Evolutionary conservation across 495 filamentous ascomycete species (phyloP).

Genomic region (Penicillium flavigenum): DNA sequence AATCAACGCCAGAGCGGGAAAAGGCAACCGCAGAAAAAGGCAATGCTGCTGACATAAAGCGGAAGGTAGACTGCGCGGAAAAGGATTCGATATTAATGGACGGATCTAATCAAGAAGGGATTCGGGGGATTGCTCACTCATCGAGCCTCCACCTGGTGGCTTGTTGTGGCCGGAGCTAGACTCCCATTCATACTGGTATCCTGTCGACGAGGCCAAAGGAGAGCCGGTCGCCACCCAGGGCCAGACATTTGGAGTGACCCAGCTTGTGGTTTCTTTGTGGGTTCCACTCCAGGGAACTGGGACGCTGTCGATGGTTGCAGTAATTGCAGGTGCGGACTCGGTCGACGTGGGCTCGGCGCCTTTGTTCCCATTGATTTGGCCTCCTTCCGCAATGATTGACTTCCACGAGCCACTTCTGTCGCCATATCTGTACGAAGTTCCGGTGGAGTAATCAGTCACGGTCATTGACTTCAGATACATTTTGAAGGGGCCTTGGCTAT

Average conservation of each 20-base stretch:
- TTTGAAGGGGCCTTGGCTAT: slow-evolving; percentile 72
- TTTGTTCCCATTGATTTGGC: slow-evolving; percentile 58
- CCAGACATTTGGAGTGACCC: slow-evolving; percentile 54
- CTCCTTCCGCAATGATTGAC: slow-evolving; percentile 75
- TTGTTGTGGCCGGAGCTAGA: slow-evolving; percentile 62
- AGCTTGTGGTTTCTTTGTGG: slow-evolving; percentile 52
- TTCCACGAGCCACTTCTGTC: slow-evolving; percentile 74
- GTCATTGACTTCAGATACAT: slow-evolving; percentile 79
- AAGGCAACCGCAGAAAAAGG: slow-evolving; percentile 47
- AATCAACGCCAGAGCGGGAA: slow-evolving; percentile 47
- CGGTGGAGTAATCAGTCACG: slow-evolving; percentile 88
- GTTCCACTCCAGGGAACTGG: slow-evolving; percentile 67
- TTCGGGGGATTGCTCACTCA: slow-evolving; percentile 48
- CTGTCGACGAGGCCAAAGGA: slow-evolving; percentile 42
- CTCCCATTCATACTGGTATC: slow-evolving; percentile 70
- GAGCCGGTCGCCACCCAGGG: slow-evolving; percentile 58
- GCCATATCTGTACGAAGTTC: slow-evolving; percentile 74
- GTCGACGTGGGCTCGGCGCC: slow-evolving; percentile 38
- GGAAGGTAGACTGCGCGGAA: slow-evolving; percentile 45
- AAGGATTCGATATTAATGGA: slow-evolving; percentile 14
- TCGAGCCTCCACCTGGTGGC: slow-evolving; percentile 46
- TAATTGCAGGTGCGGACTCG: slow-evolving; percentile 51
- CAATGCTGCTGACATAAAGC: slow-evolving; percentile 48
- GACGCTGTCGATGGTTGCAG: slow-evolving; percentile 52
- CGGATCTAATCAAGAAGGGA: slow-evolving; percentile 15